phyloP scores from a whole-genome alignment of 257 asterid genomes.

The Ilex asprella region DNA sequence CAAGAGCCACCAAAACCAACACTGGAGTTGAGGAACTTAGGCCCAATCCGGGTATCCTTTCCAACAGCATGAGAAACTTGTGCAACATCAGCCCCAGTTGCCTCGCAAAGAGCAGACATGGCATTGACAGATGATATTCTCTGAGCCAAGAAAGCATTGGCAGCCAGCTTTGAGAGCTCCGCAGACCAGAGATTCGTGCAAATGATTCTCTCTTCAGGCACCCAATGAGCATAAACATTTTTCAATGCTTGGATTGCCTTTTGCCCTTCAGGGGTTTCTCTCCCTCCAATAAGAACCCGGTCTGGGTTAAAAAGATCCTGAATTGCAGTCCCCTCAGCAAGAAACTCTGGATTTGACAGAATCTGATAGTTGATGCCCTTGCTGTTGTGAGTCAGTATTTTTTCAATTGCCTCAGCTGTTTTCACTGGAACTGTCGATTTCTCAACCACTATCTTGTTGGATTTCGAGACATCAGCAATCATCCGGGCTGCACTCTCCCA shows the following conservation, averaged over 20 bases:
- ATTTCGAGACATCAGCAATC: slow-evolving; percentile 59
- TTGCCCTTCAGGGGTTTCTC: slow-evolving; percentile 44
- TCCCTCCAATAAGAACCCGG: slow-evolving; percentile 55
- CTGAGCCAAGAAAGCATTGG: slow-evolving; percentile 64
- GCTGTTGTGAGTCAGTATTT: slow-evolving; percentile 49
- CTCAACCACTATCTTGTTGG: slow-evolving; percentile 54
- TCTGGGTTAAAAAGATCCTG: slow-evolving; percentile 47
- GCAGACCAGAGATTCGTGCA: slow-evolving; percentile 61
- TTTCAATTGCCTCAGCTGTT: slow-evolving; percentile 65
- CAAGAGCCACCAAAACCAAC: slow-evolving; percentile 59
- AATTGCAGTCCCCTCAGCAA: slow-evolving; percentile 63
- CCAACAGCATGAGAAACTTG: slow-evolving; percentile 39
- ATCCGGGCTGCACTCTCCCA: slow-evolving; percentile 65
- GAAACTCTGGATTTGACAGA: slow-evolving; percentile 55
- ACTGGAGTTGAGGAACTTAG: slow-evolving; percentile 46
- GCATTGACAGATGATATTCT: slow-evolving; percentile 52
- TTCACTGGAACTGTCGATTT: slow-evolving; percentile 62
- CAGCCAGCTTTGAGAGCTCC: slow-evolving; percentile 65
- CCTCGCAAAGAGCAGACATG: slow-evolving; percentile 41
- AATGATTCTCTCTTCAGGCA: slow-evolving; percentile 44
- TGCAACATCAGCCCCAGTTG: slow-evolving; percentile 41
- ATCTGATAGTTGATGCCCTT: slow-evolving; percentile 46
- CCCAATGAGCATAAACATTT: slow-evolving; percentile 55
- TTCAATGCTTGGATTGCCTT: slow-evolving; percentile 41
- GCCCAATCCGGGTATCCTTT: slow-evolving; percentile 44